A percentile compares a stretch with the other conserved stretches of the same genome.
Evolutionary conservation across 345 rosid genomes (phyloP).

Genomic region (Ricinus communis): DNA sequence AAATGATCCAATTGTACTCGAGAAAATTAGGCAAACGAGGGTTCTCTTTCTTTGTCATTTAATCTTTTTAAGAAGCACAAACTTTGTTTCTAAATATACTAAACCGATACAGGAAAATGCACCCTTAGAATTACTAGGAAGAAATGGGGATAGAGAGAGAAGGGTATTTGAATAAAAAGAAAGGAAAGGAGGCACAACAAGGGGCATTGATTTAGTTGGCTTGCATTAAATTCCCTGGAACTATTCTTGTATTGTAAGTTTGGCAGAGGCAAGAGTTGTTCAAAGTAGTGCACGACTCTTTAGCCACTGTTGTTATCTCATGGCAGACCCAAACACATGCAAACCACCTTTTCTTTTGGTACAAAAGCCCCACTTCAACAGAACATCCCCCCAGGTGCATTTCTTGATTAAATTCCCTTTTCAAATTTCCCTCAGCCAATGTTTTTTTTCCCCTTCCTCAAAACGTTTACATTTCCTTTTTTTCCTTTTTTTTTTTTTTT

Average conservation of each 20-base stretch:
- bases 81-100: too few species aligned
- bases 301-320: constrained; percentile 28
- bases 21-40: too few species aligned
- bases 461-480: too few species aligned
- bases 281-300: constrained; percentile 25
- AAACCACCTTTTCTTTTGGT: constrained; percentile 30
- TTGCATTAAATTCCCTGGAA: constrained; percentile 34
- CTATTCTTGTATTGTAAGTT: constrained; percentile 37
- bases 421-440: constrained; percentile 14
- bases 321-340: constrained; percentile 46
- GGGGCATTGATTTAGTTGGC: constrained; percentile 20
- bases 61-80: too few species aligned
- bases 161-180: neutral
- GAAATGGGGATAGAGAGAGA: neutral
- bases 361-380: constrained; percentile 32
- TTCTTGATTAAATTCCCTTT: constrained; percentile 13
- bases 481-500: neutral
- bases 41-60: too few species aligned
- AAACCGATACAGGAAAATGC: too few species aligned
- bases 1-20: too few species aligned
- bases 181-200: neutral
- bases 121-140: too few species aligned
- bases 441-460: too few species aligned
- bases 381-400: constrained; percentile 13
- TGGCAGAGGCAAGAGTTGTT: constrained; percentile 34